Evolutionary conservation across 1,284 basidiomycete genomes (phyloP).

Genomic region (Omphalotus olearius): DNA sequence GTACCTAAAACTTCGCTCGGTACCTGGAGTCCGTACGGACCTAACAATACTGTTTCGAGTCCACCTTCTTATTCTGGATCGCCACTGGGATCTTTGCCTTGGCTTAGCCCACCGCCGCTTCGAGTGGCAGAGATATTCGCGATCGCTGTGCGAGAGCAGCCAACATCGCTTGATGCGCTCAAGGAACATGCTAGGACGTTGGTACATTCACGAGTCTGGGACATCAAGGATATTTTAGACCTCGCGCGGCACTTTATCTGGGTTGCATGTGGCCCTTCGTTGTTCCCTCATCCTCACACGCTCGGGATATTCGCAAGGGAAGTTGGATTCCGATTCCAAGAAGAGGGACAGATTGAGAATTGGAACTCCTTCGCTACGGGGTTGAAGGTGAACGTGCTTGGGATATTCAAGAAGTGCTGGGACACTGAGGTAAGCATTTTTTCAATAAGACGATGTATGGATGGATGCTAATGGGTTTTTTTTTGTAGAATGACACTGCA

Average conservation of each 20-base stretch:
- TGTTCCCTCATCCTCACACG: neutral
- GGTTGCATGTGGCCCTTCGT: constrained; percentile 14
- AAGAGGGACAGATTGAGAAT: constrained; percentile 15
- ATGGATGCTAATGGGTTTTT: constrained; percentile 1
- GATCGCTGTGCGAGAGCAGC: neutral
- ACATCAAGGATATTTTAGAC: constrained; percentile 17
- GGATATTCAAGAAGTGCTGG: constrained; percentile 29
- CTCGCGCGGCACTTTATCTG: constrained; percentile 23
- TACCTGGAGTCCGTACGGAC: too few relatives aligned
- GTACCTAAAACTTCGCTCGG: neutral
- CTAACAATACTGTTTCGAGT: neutral
- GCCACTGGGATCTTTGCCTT: too few relatives aligned
- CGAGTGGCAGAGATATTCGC: neutral
- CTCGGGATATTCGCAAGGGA: constrained; percentile 25
- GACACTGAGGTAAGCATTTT: constrained; percentile 24
- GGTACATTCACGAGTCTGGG: constrained; percentile 16
- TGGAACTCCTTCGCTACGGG: constrained; percentile 24
- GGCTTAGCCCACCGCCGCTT: neutral
- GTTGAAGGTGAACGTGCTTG: constrained; percentile 23
- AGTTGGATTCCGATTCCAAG: constrained; percentile 22
- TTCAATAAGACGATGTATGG: too few relatives aligned
- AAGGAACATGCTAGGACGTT: constrained; percentile 5
- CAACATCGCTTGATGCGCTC: neutral
- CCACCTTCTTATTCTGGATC: neutral
- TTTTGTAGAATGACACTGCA: neutral